Evolutionary conservation across 805 yeast genomes (phyloP), one percentile per base, ranked within the genome.

Genomic region (Wickerhamiella qilinensis): DNA sequence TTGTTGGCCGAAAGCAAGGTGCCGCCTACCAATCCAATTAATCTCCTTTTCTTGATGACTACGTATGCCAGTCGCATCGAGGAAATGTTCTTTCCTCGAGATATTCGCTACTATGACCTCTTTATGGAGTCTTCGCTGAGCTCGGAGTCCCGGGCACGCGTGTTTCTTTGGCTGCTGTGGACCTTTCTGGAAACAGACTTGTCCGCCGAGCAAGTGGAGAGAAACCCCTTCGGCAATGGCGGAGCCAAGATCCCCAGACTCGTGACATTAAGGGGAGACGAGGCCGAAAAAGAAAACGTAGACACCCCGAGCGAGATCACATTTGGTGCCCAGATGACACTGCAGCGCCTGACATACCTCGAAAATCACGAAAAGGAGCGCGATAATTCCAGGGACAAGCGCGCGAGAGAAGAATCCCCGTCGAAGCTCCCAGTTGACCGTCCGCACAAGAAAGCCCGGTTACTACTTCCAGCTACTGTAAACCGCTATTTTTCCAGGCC

Each of bases 101-200:
- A 33, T 17, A 45, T 50, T 1, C 24, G 38, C 22, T 63, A 62
- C 15, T 65, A 68, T 43, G 69, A 75, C 33, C 68, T 86, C 30
- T 75, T 88, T 56, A 67, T 82, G 56, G 70, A 74, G 46, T 58
- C 74, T 1, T 60, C 64, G 3, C 67, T 73, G 30, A 69, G 75
- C 39, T 81, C 94, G 3, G 55, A 53, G 20, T 74, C 73, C 41
- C 68, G 94, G 43, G 83, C 83, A 2, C 60, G 67, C 38, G 65
- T 91, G 29, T 75, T 88, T 45, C 56, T 88, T 43, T 88, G 96
- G 96, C 59, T 88, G 28, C 51, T 83, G 32, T 86, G 83, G 61
- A 69, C 82, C 2, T 82, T 78, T 50, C 60, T 80, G 45, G 95
- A 88, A 52, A 80, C 94, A 0, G 67, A 70, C 42, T 63, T 81